These are phyloP conservation scores for Gnomoniopsis sp. DNA, from an alignment of 2,329 filamentous ascomycete species.

Conservation along the genomic window DNA sequence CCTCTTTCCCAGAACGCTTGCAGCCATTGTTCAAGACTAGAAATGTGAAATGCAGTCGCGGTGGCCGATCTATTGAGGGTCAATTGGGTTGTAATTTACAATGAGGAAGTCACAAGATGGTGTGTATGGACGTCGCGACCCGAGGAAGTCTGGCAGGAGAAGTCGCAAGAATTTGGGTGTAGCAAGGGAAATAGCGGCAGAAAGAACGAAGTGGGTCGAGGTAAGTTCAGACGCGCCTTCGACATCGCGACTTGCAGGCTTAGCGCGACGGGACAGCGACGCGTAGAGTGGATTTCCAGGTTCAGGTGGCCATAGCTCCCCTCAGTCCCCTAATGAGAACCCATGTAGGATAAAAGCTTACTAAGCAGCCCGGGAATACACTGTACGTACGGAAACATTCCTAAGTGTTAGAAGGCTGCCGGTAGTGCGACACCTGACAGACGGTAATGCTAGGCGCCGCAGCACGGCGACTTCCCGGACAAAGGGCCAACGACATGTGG, in stretches of 20 bases:
- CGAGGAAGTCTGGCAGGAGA: background rate
- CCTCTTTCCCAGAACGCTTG: conserved; percentile 29
- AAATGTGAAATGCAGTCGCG: conserved; percentile 14
- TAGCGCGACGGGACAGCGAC: background rate
- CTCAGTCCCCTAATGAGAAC: background rate
- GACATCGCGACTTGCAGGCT: background rate
- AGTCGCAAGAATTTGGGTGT: background rate
- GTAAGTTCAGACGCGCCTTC: background rate
- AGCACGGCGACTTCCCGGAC: background rate
- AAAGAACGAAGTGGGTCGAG: background rate
- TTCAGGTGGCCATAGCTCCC: conserved; percentile 2
- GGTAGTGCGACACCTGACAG: background rate
- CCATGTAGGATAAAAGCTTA: no score
- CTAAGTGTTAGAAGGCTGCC: no score
- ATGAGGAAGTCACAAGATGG: conserved; percentile 11
- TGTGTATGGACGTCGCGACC: background rate
- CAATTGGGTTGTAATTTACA: background rate
- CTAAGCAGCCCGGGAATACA: background rate
- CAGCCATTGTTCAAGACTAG: conserved; percentile 20
- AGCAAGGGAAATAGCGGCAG: background rate
- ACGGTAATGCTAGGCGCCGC: background rate
- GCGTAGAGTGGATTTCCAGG: background rate
- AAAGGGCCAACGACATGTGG: background rate
- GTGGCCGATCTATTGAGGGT: background rate
- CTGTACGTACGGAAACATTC: no score